Percentiles rank a stretch among this genome's conserved stretches.
These are phyloP conservation scores for Eutrema yunnanense DNA, from an alignment of 345 rosid genomes.

Conservation along the genomic window DNA sequence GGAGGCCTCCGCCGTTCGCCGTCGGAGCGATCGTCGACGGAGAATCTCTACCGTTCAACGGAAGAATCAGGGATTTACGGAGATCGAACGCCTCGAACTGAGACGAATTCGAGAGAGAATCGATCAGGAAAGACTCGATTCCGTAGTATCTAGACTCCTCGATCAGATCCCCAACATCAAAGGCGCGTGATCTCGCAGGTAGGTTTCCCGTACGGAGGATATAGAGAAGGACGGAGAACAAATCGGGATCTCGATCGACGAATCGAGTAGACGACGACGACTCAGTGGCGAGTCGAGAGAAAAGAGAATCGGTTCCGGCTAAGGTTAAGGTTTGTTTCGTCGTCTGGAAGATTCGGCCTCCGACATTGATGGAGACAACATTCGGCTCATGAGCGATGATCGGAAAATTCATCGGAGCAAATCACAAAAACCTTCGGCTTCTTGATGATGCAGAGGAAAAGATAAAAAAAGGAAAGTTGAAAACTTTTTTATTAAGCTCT, in stretches of 20 bases:
- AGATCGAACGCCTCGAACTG: slow-evolving; percentile 78
- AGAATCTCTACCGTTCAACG: slow-evolving; percentile 65
- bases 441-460: neutral
- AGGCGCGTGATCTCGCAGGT: slow-evolving; percentile 60
- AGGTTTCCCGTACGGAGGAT: slow-evolving; percentile 73
- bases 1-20: slow-evolving; percentile 50
- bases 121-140: slow-evolving; percentile 49
- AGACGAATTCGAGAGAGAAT: slow-evolving; percentile 53
- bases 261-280: slow-evolving; percentile 33
- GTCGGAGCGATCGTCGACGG: slow-evolving; percentile 61
- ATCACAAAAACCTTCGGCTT: neutral
- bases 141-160: slow-evolving; percentile 76
- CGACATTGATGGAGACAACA: slow-evolving; percentile 60
- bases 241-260: slow-evolving; percentile 83
- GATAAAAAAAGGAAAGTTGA: neutral
- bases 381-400: slow-evolving; percentile 18
- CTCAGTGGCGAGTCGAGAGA: slow-evolving; percentile 43
- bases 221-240: slow-evolving; percentile 70
- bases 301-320: slow-evolving; percentile 60
- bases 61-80: slow-evolving; percentile 45
- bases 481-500: neutral
- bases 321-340: slow-evolving; percentile 62
- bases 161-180: slow-evolving; percentile 62
- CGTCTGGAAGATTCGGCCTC: slow-evolving; percentile 72
- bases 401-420: slow-evolving; percentile 18